phyloP scores from a whole-genome alignment of 805 yeast genomes.

The Kuraishia hungarica region DNA sequence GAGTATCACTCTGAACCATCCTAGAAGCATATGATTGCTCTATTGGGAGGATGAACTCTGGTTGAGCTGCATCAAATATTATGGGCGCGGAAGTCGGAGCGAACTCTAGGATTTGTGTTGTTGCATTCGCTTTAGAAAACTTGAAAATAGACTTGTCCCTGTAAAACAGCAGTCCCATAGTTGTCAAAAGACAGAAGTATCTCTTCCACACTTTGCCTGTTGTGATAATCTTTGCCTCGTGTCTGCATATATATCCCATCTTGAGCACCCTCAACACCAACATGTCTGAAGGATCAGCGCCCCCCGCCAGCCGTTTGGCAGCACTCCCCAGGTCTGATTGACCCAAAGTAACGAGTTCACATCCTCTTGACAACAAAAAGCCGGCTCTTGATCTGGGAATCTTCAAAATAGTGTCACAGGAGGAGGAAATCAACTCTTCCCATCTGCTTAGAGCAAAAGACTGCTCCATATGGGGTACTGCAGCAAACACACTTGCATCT shows the following conservation, averaged over 20 bases:
- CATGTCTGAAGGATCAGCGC: not conserved
- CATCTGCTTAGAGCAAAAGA: not conserved
- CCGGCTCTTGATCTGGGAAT: constrained; percentile 16
- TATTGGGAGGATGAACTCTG: constrained; percentile 13
- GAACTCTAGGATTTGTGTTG: not conserved
- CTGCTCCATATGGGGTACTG: not conserved
- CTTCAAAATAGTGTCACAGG: constrained; percentile 16
- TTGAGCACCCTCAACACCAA: constrained; percentile 24
- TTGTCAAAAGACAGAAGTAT: constrained; percentile 38
- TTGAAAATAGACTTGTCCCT: constrained; percentile 27
- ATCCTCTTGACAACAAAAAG: constrained; percentile 12
- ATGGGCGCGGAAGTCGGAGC: not conserved
- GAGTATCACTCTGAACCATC: constrained; percentile 13
- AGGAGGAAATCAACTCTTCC: not conserved
- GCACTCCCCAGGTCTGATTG: not conserved
- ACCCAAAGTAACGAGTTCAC: constrained; percentile 8
- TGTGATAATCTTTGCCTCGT: constrained; percentile 25
- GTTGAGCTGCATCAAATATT: constrained; percentile 16
- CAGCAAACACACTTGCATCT: not conserved
- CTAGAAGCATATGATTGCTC: constrained; percentile 20
- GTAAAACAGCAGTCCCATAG: constrained; percentile 39
- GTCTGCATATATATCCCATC: constrained; percentile 28
- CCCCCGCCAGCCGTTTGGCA: too few species aligned
- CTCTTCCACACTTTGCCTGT: constrained; percentile 30
- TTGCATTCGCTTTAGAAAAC: constrained; percentile 6